Base-by-base conservation (phyloP, 2,329 filamentous ascomycete genomes). In the Penicillium capsulatum region DNA sequence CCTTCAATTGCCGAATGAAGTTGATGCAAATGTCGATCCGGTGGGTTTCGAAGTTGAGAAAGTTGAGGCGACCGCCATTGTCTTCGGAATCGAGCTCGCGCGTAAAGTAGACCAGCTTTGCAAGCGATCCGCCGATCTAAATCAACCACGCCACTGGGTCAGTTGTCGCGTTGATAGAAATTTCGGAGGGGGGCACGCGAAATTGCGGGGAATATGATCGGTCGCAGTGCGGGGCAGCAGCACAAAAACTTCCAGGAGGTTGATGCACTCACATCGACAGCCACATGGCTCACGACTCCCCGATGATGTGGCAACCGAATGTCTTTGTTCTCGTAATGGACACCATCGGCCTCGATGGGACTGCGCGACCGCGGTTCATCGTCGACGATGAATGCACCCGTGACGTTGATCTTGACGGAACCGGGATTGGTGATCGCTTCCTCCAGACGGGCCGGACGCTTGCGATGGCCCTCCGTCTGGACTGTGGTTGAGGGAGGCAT, bases 281-380 rank as follows among this genome's bases (percentile, higher is more conserved):
- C 92, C 54, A 98, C 87, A 72, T 98, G 92, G 71, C 89, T 96
- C 53, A 98, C 91, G 7, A 95, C 83, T 8, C 86, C 85, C 9
- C 87, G 95, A 67, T 98, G 92, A 66, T 97, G 92, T 17, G 92
- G 92, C 44, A 98, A 72, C n/a, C 92, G 78, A 55, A 98, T 98
- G 62, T 96, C 92, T 60, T 87, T 89, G 41, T 86, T 89, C 64
- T 94, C 87, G 64, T 82, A 78, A 50, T 80, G 73, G 40, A 79
- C 75, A 16, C 75, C 74, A 32, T 79, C 74, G 34, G 72, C 70
- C 20, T 77, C 71, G 46, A 74, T 69, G 13, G 61, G 58, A 41
- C 59, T 65, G 28, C 59, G 78, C 64, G 56, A 75, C 65, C 52
- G 71, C 64, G 45, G 73, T 52, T 87, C 84, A 47, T 91, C 83